Evolutionary conservation across 495 filamentous ascomycete species (phyloP), one percentile per base, ranked within the genome.

Genomic region (Aspergillus affinis): DNA sequence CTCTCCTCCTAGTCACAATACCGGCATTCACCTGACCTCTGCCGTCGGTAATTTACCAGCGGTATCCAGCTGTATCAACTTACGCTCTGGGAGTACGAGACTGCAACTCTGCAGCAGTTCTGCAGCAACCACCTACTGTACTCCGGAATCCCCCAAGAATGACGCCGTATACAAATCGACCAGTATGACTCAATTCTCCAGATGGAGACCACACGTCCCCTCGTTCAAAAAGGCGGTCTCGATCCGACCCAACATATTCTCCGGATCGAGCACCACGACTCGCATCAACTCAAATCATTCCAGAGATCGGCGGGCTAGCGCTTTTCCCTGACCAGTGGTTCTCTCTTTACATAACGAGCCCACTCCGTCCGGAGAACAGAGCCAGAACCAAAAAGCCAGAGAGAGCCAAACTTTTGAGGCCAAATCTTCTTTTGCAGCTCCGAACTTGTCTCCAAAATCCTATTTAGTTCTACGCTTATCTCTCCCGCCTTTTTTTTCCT

Each of bases 281-380:
- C 36, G 3, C n/a, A 4, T 17, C 36, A 15, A 26, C 4, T 26
- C 23, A 26, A 26, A 26, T 26, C 23, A 26, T 32, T 32, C 29
- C 29, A 32, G 29, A 41, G 47, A 49, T 49, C 47, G 47, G 47
- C 47, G 47, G 47, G 18, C 47, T 49, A 49, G 47, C 13, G 47
- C 21, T 49, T 49, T 49, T 21, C 46, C 47, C 47, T 49, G 36
- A 32, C 29, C 29, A 32, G 29, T 32, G 29, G 29, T 32, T 32
- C 29, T 8, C 29, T 32, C 23, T 41, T 41, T 41, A 41, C 36
- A 15, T 41, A 41, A 41, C 36, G 12, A 41, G 36, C 36, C 36
- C 36, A 41, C 36, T 15, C 36, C 36, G 36, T 41, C 36, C 36
- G 36, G 36, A 41, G 36, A 41, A 41, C 36, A 41, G 23, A 26